Conservation (phyloP, 148 eudicot genomes). For the Camellia japonica region DNA sequence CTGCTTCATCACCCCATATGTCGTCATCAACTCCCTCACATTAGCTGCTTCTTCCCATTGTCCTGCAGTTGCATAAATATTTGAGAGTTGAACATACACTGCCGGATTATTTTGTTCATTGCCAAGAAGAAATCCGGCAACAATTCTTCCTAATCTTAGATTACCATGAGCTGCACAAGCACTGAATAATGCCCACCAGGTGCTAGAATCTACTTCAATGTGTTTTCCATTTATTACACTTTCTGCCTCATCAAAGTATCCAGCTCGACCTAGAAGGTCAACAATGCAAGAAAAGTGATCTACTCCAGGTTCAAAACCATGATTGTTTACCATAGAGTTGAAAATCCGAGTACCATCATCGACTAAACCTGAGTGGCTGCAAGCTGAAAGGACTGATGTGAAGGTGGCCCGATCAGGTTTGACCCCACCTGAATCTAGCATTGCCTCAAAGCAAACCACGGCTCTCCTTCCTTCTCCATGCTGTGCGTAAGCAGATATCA, state of each 20-base stretch:
- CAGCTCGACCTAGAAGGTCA: conserved; percentile 74
- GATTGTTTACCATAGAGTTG: conserved; percentile 52
- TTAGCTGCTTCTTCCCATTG: conserved; percentile 83
- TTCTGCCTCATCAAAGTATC: conserved; percentile 67
- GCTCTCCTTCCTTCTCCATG: conserved; percentile 61
- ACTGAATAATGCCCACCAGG: conserved; percentile 78
- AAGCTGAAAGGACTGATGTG: conserved; percentile 76
- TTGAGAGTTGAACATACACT: conserved; percentile 68
- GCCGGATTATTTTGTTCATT: conserved; percentile 43
- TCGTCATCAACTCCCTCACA: conserved; percentile 61
- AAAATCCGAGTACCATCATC: conserved; percentile 57
- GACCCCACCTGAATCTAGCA: conserved; percentile 39
- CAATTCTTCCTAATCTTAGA: conserved; percentile 56
- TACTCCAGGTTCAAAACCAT: conserved; percentile 46
- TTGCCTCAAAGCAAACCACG: conserved; percentile 41
- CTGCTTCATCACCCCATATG: conserved; percentile 52
- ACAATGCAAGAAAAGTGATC: conserved; percentile 72
- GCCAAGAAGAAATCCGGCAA: conserved; percentile 58
- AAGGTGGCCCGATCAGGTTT: conserved; percentile 66
- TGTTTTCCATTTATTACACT: conserved; percentile 32
- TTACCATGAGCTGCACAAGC: conserved; percentile 68
- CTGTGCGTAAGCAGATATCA: conserved; percentile 73
- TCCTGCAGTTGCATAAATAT: conserved; percentile 68
- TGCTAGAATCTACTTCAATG: conserved; percentile 32
- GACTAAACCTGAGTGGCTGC: conserved; percentile 77